A percentile compares a stretch with the other conserved stretches of the same genome.
Evolutionary conservation across 2,329 filamentous ascomycete genomes (phyloP).

Genomic region (Pleoardoris graminearum): DNA sequence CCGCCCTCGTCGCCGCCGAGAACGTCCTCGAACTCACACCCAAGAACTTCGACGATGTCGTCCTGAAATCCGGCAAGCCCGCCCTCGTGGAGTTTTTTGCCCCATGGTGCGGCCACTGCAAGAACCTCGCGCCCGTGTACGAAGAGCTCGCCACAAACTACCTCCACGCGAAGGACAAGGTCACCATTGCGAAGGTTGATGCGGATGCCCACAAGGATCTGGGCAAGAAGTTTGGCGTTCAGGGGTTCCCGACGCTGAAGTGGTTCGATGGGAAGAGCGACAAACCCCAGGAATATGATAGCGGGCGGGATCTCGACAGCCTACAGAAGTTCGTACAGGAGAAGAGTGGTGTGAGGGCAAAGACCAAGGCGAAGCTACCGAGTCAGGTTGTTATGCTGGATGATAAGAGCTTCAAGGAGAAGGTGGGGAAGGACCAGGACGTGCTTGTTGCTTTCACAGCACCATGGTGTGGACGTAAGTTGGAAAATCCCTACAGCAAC

Average conservation of each 20-base stretch:
- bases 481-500: conserved; percentile 5
- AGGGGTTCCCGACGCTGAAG: conserved; percentile 96
- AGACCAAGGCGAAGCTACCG: conserved; percentile 71
- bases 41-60: conserved; percentile 86
- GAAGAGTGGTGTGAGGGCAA: conserved; percentile 83
- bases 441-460: conserved; percentile 96
- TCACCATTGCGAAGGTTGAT: conserved; percentile 94
- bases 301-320: conserved; percentile 85
- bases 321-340: conserved; percentile 78
- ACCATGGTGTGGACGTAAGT: conserved; percentile 97
- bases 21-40: conserved; percentile 89
- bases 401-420: conserved; percentile 75
- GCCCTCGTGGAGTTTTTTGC: conserved; percentile 98
- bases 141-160: conserved; percentile 83
- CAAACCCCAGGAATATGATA: conserved; percentile 80
- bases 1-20: conserved; percentile 62
- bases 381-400: conserved; percentile 80
- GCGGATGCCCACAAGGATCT: conserved; percentile 85
- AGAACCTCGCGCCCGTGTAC: conserved; percentile 91
- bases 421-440: conserved; percentile 82
- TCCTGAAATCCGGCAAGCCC: conserved; percentile 89
- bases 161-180: conserved; percentile 71
- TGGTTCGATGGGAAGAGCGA: conserved; percentile 96
- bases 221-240: conserved; percentile 82
- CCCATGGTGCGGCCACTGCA: conserved; percentile 99